Evolutionary conservation across 768 basidiomycete genomes (phyloP).

Genomic region (Mycena olivaceomarginata): DNA sequence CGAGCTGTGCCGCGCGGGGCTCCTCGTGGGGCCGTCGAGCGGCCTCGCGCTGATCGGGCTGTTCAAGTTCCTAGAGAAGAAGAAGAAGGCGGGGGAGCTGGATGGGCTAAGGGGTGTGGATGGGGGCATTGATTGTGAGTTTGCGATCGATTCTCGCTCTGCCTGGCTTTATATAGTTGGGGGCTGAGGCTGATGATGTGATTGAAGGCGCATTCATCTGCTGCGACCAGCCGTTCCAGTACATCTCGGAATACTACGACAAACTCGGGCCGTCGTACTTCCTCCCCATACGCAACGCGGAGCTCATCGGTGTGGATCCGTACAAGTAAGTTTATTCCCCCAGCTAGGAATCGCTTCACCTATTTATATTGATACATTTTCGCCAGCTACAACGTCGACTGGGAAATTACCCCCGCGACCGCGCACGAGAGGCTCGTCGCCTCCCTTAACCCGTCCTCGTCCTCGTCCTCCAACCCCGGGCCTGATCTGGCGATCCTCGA

Average conservation of each 20-base stretch:
- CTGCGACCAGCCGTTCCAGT: slow-evolving; percentile 51
- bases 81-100: slow-evolving; percentile 40
- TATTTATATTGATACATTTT: not conserved
- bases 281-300: slow-evolving; percentile 44
- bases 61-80: slow-evolving; percentile 48
- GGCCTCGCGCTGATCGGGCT: slow-evolving; percentile 47
- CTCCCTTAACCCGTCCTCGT: slow-evolving; percentile 9
- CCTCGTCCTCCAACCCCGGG: not conserved
- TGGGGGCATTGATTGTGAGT: slow-evolving; percentile 47
- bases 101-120: slow-evolving; percentile 42
- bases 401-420: slow-evolving; percentile 45
- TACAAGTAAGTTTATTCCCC: slow-evolving; percentile 38
- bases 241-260: slow-evolving; percentile 48
- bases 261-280: slow-evolving; percentile 48
- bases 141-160: no score
- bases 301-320: slow-evolving; percentile 48
- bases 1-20: slow-evolving; percentile 48
- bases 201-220: slow-evolving; percentile 51
- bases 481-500: slow-evolving; percentile 42
- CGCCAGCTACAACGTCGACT: slow-evolving; percentile 46
- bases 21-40: slow-evolving; percentile 49
- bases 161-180: no score
- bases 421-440: slow-evolving; percentile 40
- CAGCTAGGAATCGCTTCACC: not conserved
- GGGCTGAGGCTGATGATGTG: no score